A percentile compares a stretch with the other conserved stretches of the same genome.
Evolutionary conservation across 495 filamentous ascomycete genomes (phyloP).

Genomic region (Xylaria scruposa): DNA sequence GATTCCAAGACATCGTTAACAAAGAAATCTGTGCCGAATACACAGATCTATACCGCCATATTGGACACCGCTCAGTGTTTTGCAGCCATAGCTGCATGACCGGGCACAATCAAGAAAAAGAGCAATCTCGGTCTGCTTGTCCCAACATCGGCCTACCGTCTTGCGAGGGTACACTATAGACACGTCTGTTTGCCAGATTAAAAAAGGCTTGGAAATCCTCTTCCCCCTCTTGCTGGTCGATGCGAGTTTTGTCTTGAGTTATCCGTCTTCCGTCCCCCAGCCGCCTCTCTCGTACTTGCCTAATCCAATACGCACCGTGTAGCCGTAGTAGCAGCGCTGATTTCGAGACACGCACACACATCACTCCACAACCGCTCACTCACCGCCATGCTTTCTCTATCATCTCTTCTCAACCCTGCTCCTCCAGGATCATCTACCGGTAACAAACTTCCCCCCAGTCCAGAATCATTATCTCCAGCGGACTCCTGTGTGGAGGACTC

Average conservation of each 20-base stretch:
- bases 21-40: constrained; percentile 55
- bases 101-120: constrained; percentile 47
- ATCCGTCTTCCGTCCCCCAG: constrained; percentile 35
- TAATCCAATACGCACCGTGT: constrained; percentile 34
- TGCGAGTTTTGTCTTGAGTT: constrained; percentile 46
- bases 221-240: constrained; percentile 34
- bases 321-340: constrained; percentile 39
- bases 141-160: constrained; percentile 39
- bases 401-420: constrained; percentile 67
- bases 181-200: constrained; percentile 43
- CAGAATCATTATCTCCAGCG: constrained; percentile 40
- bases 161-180: constrained; percentile 41
- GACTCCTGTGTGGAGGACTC: constrained; percentile 38
- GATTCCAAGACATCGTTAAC: constrained; percentile 52
- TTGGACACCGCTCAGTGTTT: constrained; percentile 43
- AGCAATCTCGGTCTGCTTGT: constrained; percentile 49
- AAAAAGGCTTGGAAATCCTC: constrained; percentile 40
- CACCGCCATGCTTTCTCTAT: constrained; percentile 60
- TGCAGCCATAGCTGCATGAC: constrained; percentile 47
- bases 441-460: constrained; percentile 39
- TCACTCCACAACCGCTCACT: constrained; percentile 34
- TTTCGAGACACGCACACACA: constrained; percentile 43
- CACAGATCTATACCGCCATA: constrained; percentile 43
- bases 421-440: constrained; percentile 45
- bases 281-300: constrained; percentile 26